Percentiles rank a stretch among this genome's conserved stretches.
Evolutionary conservation across 257 asterid genomes (phyloP).

Genomic region (Mitragyna speciosa): DNA sequence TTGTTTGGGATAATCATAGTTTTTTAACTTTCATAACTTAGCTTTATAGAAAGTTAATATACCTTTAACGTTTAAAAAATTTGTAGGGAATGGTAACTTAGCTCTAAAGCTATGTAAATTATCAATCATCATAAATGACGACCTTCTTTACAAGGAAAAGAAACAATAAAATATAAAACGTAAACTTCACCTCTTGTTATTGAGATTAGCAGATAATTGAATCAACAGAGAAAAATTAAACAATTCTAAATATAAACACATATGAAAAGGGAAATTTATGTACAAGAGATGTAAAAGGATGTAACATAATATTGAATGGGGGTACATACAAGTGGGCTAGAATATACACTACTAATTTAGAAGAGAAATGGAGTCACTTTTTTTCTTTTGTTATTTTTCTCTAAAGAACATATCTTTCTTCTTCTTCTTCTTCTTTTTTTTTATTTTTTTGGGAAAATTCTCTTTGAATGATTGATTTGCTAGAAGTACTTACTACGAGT

Average conservation of each 20-base stretch:
- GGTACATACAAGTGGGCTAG: neutral
- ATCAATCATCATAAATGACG: neutral
- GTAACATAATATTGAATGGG: neutral
- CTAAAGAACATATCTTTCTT: neutral
- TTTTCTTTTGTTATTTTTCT: neutral
- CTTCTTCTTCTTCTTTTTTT: too few species aligned
- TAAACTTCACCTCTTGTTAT: neutral
- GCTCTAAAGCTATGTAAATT: neutral
- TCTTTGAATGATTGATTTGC: neutral
- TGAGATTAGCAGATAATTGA: neutral
- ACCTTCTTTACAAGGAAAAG: neutral
- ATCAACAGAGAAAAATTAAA: neutral
- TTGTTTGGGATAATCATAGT: constrained; percentile 3
- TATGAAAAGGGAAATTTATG: neutral
- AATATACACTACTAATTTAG: neutral
- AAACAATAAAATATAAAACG: neutral
- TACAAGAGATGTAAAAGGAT: neutral
- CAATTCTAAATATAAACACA: neutral
- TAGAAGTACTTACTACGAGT: neutral
- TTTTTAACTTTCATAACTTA: neutral
- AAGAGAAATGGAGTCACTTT: neutral
- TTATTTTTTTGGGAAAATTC: neutral
- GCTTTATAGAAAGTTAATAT: constrained; percentile 8
- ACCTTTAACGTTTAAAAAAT: neutral
- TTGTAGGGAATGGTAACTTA: neutral